Percentiles rank a stretch among this genome's conserved stretches.
These are phyloP conservation scores for Botrytis squamosa DNA, from an alignment of 2,329 filamentous ascomycete species.

Conservation along the genomic window DNA sequence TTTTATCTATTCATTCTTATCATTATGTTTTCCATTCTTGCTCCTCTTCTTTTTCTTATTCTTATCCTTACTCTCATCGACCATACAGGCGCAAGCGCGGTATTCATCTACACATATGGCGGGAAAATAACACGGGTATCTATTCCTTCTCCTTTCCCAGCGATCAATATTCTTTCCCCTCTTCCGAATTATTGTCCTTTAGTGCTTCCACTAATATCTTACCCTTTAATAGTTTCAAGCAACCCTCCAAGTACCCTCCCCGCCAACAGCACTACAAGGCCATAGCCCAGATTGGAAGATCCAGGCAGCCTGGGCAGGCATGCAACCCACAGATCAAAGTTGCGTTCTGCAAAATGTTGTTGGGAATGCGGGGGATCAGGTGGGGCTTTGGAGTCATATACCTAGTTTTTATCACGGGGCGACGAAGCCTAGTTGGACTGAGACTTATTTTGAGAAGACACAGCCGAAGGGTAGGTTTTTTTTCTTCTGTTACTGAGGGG, in stretches of 20 bases:
- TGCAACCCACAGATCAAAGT: conserved; percentile 25
- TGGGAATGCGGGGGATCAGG: not conserved
- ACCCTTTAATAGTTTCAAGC: not conserved
- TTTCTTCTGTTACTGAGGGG: not conserved
- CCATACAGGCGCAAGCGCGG: not conserved
- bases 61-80: not conserved
- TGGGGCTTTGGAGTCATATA: conserved; percentile 12
- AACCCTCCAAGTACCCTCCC: not conserved
- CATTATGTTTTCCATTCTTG: not conserved
- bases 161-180: not conserved
- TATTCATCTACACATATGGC: conserved; percentile 9
- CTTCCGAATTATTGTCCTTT: not conserved
- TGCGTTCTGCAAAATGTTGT: conserved; percentile 22
- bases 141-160: not conserved
- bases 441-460: conserved; percentile 8
- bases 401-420: conserved; percentile 17
- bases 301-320: conserved; percentile 3
- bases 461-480: not conserved
- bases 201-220: not conserved
- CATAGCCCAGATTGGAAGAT: not conserved
- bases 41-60: not conserved
- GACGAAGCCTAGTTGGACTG: conserved; percentile 4
- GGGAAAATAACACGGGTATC: conserved; percentile 13
- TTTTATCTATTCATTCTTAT: not conserved
- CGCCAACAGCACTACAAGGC: conserved; percentile 10